These are phyloP conservation scores for Dalbergia cultrata DNA, from an alignment of 306 rosid genomes.

Conservation along the genomic window DNA sequence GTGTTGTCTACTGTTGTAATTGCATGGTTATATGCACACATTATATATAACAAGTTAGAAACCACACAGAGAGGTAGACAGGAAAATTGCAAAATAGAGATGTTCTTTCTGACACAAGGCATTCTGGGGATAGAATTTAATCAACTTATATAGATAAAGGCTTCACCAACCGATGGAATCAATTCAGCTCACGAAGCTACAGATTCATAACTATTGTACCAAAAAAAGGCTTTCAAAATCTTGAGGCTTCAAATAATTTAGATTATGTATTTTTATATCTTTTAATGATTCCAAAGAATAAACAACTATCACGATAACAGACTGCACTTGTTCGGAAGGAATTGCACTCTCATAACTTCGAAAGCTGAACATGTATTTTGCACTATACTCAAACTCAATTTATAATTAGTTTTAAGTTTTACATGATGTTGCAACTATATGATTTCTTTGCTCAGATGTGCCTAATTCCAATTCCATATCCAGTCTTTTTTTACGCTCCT, in stretches of 20 bases:
- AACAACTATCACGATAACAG: not conserved
- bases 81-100: too few species aligned
- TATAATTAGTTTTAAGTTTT: not conserved
- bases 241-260: not conserved
- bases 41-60: conserved; percentile 61
- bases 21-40: conserved; percentile 76
- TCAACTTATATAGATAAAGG: too few species aligned
- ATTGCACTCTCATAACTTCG: conserved; percentile 17
- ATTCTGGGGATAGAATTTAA: too few species aligned
- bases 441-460: not conserved
- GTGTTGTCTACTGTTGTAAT: conserved; percentile 65
- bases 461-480: conserved; percentile 6
- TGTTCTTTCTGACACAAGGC: too few species aligned
- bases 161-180: too few species aligned
- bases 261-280: conserved; percentile 13
- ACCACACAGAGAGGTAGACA: conserved; percentile 71
- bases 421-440: not conserved
- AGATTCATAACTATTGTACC: too few species aligned
- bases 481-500: conserved; percentile 11
- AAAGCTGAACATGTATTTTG: conserved; percentile 16
- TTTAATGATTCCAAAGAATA: not conserved
- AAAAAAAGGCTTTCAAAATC: conserved; percentile 5
- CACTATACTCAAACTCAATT: not conserved
- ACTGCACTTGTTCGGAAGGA: conserved; percentile 19
- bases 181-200: too few species aligned